phyloP scores from a whole-genome alignment of 441 rosid genomes.

The Syzygium syzygioides region DNA sequence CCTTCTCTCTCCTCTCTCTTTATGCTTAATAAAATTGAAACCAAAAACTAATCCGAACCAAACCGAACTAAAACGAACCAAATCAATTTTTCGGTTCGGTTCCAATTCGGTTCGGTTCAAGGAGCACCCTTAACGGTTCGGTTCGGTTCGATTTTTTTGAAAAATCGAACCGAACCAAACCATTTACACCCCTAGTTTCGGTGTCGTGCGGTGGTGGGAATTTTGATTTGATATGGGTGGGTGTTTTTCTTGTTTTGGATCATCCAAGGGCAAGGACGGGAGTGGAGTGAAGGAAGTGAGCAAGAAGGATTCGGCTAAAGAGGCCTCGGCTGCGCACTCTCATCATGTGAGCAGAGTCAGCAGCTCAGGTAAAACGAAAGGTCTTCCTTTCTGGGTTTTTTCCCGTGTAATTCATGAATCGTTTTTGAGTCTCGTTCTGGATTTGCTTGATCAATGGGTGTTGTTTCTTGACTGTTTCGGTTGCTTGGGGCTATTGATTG shows the following conservation, averaged over 20 bases:
- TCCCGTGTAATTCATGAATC: background rate
- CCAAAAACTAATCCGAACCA: too few species aligned
- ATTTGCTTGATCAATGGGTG: background rate
- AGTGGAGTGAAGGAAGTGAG: conserved; percentile 51
- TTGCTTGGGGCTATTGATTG: conserved; percentile 1
- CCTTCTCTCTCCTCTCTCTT: too few species aligned
- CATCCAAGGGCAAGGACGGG: conserved; percentile 64
- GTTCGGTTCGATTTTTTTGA: too few species aligned
- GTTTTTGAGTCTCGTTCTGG: background rate
- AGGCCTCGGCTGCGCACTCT: conserved; percentile 66
- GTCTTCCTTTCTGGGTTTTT: background rate
- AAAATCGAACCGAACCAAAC: too few species aligned
- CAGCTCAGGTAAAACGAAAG: conserved; percentile 47
- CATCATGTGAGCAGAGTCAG: conserved; percentile 45
- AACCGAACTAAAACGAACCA: too few species aligned
- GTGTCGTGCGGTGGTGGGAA: conserved; percentile 24
- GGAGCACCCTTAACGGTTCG: too few species aligned
- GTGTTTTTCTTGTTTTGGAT: conserved; percentile 94
- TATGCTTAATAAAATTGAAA: too few species aligned
- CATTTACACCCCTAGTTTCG: too few species aligned
- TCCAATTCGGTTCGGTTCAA: too few species aligned
- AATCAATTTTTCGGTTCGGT: too few species aligned
- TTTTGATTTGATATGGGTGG: conserved; percentile 77
- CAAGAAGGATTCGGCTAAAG: conserved; percentile 73
- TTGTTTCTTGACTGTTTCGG: conserved; percentile 13